phyloP scores from a whole-genome alignment of 2,329 filamentous ascomycete species.

The Calonectria crousiana region DNA sequence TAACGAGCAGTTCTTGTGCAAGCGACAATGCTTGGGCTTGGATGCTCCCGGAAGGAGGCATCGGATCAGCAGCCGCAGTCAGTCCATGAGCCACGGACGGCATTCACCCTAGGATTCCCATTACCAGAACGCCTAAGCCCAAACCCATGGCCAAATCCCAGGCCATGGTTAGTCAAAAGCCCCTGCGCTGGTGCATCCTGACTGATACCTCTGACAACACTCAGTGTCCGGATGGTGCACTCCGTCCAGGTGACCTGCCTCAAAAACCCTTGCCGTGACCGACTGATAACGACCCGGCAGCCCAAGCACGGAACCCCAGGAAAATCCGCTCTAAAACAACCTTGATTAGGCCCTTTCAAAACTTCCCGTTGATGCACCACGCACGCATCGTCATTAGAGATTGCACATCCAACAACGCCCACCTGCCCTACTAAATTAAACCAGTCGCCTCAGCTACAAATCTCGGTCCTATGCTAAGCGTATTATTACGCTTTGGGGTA shows the following conservation, averaged over 20 bases:
- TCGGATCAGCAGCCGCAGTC: slow-evolving; percentile 11
- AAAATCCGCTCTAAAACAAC: slow-evolving; percentile 18
- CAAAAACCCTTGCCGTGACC: slow-evolving; percentile 25
- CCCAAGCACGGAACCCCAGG: slow-evolving; percentile 16
- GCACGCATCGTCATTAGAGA: not conserved
- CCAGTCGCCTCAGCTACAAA: slow-evolving; percentile 1
- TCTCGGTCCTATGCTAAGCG: not conserved
- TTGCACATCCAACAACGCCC: not conserved
- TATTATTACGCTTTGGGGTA: slow-evolving; percentile 24
- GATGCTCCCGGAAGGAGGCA: slow-evolving; percentile 9
- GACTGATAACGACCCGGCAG: slow-evolving; percentile 43
- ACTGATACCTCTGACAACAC: slow-evolving; percentile 15
- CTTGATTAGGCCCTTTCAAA: slow-evolving; percentile 14
- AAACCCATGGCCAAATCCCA: not conserved
- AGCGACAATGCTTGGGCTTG: not conserved
- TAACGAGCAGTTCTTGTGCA: slow-evolving; percentile 16
- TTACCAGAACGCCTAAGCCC: not conserved
- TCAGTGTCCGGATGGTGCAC: slow-evolving; percentile 19
- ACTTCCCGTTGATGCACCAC: not conserved
- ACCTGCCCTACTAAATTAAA: not conserved
- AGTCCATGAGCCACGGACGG: not conserved
- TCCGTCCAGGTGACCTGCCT: slow-evolving; percentile 21
- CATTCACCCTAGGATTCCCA: not conserved
- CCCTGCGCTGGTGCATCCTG: not conserved
- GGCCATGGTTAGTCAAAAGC: not conserved